Percentiles rank a stretch among this genome's conserved stretches.
phyloP scores from a whole-genome alignment of 192 early-diverging fungal genomes.

The Entomortierella lignicola region DNA sequence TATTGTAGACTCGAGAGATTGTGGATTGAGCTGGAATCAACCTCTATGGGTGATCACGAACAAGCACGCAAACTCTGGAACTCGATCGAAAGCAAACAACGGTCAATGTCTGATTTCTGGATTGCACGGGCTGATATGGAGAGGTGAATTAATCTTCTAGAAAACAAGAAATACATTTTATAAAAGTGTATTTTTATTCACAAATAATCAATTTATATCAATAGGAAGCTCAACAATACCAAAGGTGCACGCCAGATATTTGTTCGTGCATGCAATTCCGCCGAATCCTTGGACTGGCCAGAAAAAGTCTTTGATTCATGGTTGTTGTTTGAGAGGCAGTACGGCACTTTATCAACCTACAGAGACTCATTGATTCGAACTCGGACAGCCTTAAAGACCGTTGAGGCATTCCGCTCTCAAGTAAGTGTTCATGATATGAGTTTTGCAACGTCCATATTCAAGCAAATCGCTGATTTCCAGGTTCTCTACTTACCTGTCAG shows the following conservation, averaged over 20 bases:
- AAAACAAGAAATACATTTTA: too few species aligned
- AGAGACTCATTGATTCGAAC: conserved; percentile 27
- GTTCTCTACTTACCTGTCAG: neutral
- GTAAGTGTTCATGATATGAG: conserved; percentile 1
- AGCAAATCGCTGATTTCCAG: neutral
- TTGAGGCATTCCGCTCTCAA: conserved; percentile 21
- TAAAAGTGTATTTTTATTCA: too few species aligned
- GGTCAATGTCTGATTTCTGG: conserved; percentile 26
- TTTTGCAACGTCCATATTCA: too few species aligned
- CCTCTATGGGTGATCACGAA: neutral
- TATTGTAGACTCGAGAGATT: conserved; percentile 23
- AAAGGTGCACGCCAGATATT: conserved; percentile 36
- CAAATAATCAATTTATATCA: too few species aligned
- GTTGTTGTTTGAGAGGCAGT: conserved; percentile 35
- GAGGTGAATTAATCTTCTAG: too few species aligned
- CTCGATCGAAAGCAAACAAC: conserved; percentile 21
- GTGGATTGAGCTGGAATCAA: conserved; percentile 43
- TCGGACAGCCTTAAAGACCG: conserved; percentile 26
- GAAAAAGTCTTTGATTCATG: conserved; percentile 42
- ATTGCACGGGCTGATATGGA: conserved; percentile 30
- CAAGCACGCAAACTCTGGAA: conserved; percentile 34
- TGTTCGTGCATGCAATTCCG: conserved; percentile 8
- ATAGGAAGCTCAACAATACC: conserved; percentile 10
- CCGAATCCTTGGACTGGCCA: conserved; percentile 39
- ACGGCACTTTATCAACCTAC: conserved; percentile 7